Base-by-base conservation (phyloP, 2,329 filamentous ascomycete species). In the Ophiostoma montium region DNA sequence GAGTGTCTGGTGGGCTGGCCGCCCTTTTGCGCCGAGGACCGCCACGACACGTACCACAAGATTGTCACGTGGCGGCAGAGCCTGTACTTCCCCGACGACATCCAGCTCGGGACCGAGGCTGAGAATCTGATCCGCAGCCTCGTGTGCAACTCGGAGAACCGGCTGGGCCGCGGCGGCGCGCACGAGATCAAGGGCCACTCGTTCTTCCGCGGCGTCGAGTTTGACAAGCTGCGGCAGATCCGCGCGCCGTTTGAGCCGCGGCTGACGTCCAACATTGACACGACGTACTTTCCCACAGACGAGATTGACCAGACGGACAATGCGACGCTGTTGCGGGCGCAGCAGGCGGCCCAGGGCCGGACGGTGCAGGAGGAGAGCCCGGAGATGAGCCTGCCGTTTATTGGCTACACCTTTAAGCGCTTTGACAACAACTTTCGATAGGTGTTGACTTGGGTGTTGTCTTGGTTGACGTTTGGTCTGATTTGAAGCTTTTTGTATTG, bases 1-100 rank as follows among this genome's bases (percentile, higher is more conserved):
- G 92, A 98, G 67, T 98, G 92, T 66, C 74, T 98, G 57, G 88
- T 98, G 53, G 92, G 92, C 59, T 98, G 92, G 92, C 92, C 92
- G 49, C 92, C 92, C 30, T 98, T 98, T 76, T 98, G 92, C 65
- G 90, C 92, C 18, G 92, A 98, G 65, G 90, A 96, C 63, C 86
- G 88, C 53, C 90, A 94, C 62, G 92, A 96, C 65, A 96, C 92
- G 1, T 98, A 98, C 69, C 84, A 90, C 57, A 98, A 98, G 76
- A 98, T 98, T 65, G 88, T 98, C 59, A 95, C 95, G 69, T 98
- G 92, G 92, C 82, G 86, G 50, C 84, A 94, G 61, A 88, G 90
- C 52, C 70, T 98, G 44, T 95, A 95, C 67, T 96, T 98, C 72
- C 92, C 92, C 0, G 89, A 94, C 53, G 92, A 98, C 65, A 85